Evolutionary conservation across 2,329 filamentous ascomycete species (phyloP).

Genomic region (Rutstroemia sp.): DNA sequence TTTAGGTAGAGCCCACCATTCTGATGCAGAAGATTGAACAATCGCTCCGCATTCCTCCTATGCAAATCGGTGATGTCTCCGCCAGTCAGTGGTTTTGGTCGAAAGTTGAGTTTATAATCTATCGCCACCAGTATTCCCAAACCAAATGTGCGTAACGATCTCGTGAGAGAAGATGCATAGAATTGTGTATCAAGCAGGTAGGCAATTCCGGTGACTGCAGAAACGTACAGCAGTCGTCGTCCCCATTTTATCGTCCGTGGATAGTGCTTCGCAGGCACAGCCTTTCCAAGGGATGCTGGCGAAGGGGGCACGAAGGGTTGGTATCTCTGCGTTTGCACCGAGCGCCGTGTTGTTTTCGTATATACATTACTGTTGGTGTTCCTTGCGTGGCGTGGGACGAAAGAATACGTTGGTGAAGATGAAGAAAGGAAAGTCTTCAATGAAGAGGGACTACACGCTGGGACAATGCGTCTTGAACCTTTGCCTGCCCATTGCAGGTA

Average conservation of each 20-base stretch:
- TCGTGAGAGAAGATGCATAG: constrained; percentile 72
- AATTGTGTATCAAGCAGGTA: constrained; percentile 66
- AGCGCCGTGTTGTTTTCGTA: constrained; percentile 13
- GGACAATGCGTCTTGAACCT: constrained; percentile 13
- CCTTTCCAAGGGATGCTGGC: constrained; percentile 69
- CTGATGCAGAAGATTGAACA: constrained; percentile 71
- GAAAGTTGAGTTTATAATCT: constrained; percentile 97
- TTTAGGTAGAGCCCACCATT: constrained; percentile 96
- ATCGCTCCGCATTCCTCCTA: constrained; percentile 70
- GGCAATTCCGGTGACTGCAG: constrained; percentile 49
- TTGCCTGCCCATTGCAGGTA: constrained; percentile 23
- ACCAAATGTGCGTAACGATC: constrained; percentile 75
- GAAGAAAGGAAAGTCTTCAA: not conserved
- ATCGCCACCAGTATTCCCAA: constrained; percentile 73
- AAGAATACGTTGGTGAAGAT: not conserved
- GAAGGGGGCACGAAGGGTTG: constrained; percentile 68
- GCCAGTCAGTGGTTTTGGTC: constrained; percentile 66
- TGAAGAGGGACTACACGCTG: constrained; percentile 7
- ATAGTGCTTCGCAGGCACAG: constrained; percentile 64
- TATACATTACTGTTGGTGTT: constrained; percentile 4
- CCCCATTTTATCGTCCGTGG: constrained; percentile 64
- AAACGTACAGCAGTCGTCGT: constrained; percentile 61
- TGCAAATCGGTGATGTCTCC: constrained; percentile 73
- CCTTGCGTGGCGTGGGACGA: too few relatives aligned
- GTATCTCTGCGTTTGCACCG: constrained; percentile 38